Evolutionary conservation across 306 rosid species (phyloP).

Genomic region (Trichosanthes truncata): DNA sequence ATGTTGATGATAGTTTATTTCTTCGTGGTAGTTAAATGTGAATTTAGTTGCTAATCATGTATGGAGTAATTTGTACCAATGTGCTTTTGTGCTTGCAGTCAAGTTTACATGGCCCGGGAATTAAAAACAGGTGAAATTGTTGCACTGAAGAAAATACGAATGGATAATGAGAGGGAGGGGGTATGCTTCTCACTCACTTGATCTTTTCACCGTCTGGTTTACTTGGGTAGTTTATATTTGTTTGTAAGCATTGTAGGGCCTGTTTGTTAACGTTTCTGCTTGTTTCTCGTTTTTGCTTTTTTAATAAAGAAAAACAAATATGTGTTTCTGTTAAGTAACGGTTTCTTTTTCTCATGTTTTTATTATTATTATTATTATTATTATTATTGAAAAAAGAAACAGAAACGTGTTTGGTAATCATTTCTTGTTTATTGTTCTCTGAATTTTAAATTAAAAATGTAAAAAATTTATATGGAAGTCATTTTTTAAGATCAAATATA

Average conservation of each 20-base stretch:
- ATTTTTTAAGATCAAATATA: no score
- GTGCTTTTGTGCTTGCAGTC: conserved; percentile 23
- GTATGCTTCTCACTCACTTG: conserved; percentile 13
- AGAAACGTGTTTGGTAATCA: no score
- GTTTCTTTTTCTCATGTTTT: no score
- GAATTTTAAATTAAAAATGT: no score
- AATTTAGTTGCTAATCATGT: not conserved
- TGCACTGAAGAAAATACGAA: conserved; percentile 44
- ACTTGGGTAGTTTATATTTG: not conserved
- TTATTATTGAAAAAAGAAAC: no score
- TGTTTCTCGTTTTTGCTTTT: not conserved
- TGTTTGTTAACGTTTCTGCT: not conserved
- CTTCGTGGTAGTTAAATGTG: not conserved
- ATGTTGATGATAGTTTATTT: not conserved
- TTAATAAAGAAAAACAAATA: not conserved
- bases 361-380: no score
- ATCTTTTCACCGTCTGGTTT: not conserved
- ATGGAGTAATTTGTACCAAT: not conserved
- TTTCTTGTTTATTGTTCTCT: no score
- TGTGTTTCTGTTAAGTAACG: not conserved
- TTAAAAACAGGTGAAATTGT: conserved; percentile 41
- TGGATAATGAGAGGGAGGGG: conserved; percentile 52
- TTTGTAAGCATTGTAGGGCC: not conserved
- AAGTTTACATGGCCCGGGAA: conserved; percentile 48
- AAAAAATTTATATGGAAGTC: no score